Evolutionary conservation across 2,329 filamentous ascomycete genomes (phyloP), one percentile per base, ranked within the genome.

Genomic region (Arthrobotrys conoides): DNA sequence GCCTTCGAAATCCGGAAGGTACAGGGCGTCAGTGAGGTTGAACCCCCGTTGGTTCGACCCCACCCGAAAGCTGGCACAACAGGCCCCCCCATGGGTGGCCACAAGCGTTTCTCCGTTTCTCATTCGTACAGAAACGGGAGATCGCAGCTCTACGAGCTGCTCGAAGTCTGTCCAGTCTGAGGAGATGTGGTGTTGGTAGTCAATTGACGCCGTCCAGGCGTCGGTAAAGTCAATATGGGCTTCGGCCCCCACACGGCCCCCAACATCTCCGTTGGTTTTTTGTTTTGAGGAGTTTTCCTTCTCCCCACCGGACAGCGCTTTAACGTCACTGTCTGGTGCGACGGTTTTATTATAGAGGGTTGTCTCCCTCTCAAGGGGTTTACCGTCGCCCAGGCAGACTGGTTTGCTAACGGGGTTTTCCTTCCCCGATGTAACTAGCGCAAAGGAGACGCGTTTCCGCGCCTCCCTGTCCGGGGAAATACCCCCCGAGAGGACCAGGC

Each of bases 1-100:
- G 16, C 72, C 67, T 2, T 77, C 59, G 30, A 77, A 77, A 18
- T 48, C 16, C 2, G 72, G 59, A 12, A 71, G n/a, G n/a, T 77
- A 71, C 0, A 77, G 61, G 20, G 41, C 33, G 4, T 67, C 20
- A 12, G 16, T 20, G 12, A 76, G n/a, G 14, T 36, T 67, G 4
- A 77, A 46, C 22, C 51, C 24, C 41, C 38, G 48, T 1, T 3
- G 22, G 24, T 38, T 53, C 5, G 49, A 20, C 0, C 27, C 66
- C 4, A 66, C 66, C 9, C 55, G 48, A 24, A 76, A 46, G 14
- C 18, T 16, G 4, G 72, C 38, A 1, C 48, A 48, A 53, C 48
- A 44, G 14, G 57, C n/a, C 3, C 66, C 66, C 27, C 20, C 22
- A 6, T 65, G 30, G 2, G 66, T 71, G 10, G 66, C 72, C 10